A percentile compares a stretch with the other conserved stretches of the same genome.
Evolutionary conservation across 352 stramenopile genomes (phyloP).

Genomic region (Phytophthora pseudosyringae): DNA sequence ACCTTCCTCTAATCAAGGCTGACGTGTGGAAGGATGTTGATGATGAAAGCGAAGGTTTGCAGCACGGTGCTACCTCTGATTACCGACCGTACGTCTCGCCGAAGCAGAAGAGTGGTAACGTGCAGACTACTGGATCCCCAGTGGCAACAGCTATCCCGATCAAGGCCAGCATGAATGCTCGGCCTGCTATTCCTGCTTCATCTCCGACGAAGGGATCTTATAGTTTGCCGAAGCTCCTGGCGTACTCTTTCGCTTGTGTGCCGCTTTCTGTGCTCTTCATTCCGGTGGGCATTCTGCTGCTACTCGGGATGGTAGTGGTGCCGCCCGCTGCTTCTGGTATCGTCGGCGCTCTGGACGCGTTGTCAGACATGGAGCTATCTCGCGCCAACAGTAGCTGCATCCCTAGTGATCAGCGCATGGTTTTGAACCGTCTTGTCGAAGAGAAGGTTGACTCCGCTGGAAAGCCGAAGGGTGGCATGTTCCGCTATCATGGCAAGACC

Average conservation of each 20-base stretch:
- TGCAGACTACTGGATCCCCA: conserved; percentile 34
- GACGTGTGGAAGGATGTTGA: conserved; percentile 48
- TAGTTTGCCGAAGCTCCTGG: conserved; percentile 67
- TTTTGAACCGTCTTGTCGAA: conserved; percentile 63
- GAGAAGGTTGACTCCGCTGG: conserved; percentile 35
- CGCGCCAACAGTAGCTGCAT: conserved; percentile 75
- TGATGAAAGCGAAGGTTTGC: conserved; percentile 32
- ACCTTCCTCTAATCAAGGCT: conserved; percentile 36
- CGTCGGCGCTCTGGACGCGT: conserved; percentile 61
- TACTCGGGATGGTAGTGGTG: conserved; percentile 67
- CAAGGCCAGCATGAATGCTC: conserved; percentile 25
- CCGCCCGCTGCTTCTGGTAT: conserved; percentile 57
- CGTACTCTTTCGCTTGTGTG: conserved; percentile 66
- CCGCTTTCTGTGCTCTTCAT: conserved; percentile 66
- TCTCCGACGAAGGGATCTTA: conserved; percentile 37
- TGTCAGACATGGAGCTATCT: conserved; percentile 81
- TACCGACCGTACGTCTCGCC: conserved; percentile 68
- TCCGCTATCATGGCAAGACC: conserved; percentile 64
- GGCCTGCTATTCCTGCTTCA: conserved; percentile 17
- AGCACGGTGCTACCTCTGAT: conserved; percentile 32
- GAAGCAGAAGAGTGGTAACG: conserved; percentile 50
- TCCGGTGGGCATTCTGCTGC: conserved; percentile 55
- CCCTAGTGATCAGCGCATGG: conserved; percentile 52
- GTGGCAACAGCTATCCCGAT: conserved; percentile 28
- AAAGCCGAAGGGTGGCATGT: conserved; percentile 47